A percentile compares a stretch with the other conserved stretches of the same genome.
Evolutionary conservation across 164 flowering plant species (phyloP).

Genomic region (Paratinospora sagittata): DNA sequence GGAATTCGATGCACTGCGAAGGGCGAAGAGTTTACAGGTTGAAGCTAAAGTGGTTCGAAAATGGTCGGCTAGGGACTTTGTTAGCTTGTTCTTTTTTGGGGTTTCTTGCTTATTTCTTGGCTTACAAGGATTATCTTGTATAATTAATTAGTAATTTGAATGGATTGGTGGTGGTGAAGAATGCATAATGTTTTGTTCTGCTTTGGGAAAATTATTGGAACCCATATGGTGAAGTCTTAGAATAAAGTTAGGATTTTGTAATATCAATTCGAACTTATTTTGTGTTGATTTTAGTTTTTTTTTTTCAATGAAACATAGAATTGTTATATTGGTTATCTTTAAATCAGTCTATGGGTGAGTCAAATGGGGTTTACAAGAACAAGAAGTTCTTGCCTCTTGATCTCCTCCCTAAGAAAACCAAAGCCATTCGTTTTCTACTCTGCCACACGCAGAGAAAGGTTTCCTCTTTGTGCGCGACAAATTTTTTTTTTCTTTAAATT

Average conservation of each 20-base stretch:
- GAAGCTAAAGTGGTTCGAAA: constrained; percentile 53
- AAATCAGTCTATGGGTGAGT: too few species aligned
- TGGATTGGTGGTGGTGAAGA: neutral
- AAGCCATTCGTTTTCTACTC: too few species aligned
- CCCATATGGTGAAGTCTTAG: neutral
- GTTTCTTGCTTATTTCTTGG: constrained; percentile 54
- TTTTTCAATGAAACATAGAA: too few species aligned
- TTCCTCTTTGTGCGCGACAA: too few species aligned
- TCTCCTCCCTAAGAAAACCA: too few species aligned
- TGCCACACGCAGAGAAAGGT: too few species aligned
- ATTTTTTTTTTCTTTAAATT: too few species aligned
- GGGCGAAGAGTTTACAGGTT: constrained; percentile 84
- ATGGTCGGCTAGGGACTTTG: constrained; percentile 87
- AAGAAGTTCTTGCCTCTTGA: too few species aligned
- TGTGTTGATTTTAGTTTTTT: too few species aligned
- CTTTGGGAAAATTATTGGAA: neutral
- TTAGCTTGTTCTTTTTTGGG: constrained; percentile 57
- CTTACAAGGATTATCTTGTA: constrained; percentile 65
- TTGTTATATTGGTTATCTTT: too few species aligned
- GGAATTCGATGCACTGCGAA: constrained; percentile 82
- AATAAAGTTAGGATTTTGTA: too few species aligned
- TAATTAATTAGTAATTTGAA: constrained; percentile 18
- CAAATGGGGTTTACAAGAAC: too few species aligned
- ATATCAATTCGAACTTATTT: neutral
- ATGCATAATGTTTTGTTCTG: constrained; percentile 29